Percentiles rank a stretch among this genome's conserved stretches.
Evolutionary conservation across 2,329 filamentous ascomycete species (phyloP).

Genomic region (Apiospora marii): DNA sequence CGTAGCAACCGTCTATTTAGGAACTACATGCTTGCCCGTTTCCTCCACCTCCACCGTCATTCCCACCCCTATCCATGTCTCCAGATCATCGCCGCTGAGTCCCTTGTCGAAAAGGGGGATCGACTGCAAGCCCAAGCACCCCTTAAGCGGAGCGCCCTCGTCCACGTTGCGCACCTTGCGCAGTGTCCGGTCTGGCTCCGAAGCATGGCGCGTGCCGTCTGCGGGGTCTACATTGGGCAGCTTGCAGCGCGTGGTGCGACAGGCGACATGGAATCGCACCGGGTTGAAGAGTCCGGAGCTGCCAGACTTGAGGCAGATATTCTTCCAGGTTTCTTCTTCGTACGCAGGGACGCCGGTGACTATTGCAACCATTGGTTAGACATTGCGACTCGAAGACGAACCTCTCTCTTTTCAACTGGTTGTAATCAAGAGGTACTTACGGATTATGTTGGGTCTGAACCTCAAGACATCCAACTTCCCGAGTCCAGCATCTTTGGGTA

Average conservation of each 20-base stretch:
- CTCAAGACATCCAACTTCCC: slow-evolving; percentile 66
- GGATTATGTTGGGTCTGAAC: slow-evolving; percentile 77
- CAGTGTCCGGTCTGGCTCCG: slow-evolving; percentile 66
- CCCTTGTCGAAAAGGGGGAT: slow-evolving; percentile 59
- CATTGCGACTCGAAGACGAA: background rate
- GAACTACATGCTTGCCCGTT: slow-evolving; percentile 50
- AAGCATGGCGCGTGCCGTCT: slow-evolving; percentile 61
- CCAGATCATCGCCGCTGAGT: slow-evolving; percentile 37
- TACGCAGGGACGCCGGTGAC: slow-evolving; percentile 70
- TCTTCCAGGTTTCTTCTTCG: slow-evolving; percentile 75
- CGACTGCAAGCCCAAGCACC: slow-evolving; percentile 72
- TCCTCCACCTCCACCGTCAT: slow-evolving; percentile 61
- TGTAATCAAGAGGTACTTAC: slow-evolving; percentile 46
- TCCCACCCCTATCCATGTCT: slow-evolving; percentile 61
- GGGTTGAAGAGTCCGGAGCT: slow-evolving; percentile 55
- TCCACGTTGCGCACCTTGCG: slow-evolving; percentile 67
- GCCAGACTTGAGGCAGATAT: slow-evolving; percentile 60
- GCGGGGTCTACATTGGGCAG: slow-evolving; percentile 74
- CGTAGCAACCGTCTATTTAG: background rate
- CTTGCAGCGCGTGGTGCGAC: slow-evolving; percentile 74
- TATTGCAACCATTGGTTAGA: slow-evolving; percentile 36
- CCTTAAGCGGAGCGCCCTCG: slow-evolving; percentile 60
- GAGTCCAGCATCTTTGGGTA: slow-evolving; percentile 58
- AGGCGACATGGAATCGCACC: slow-evolving; percentile 62
- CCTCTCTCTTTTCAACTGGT: slow-evolving; percentile 7